A percentile compares a stretch with the other conserved stretches of the same genome.
Evolutionary conservation across 164 flowering plant genomes (phyloP).

Genomic region (Taxillus chinensis): DNA sequence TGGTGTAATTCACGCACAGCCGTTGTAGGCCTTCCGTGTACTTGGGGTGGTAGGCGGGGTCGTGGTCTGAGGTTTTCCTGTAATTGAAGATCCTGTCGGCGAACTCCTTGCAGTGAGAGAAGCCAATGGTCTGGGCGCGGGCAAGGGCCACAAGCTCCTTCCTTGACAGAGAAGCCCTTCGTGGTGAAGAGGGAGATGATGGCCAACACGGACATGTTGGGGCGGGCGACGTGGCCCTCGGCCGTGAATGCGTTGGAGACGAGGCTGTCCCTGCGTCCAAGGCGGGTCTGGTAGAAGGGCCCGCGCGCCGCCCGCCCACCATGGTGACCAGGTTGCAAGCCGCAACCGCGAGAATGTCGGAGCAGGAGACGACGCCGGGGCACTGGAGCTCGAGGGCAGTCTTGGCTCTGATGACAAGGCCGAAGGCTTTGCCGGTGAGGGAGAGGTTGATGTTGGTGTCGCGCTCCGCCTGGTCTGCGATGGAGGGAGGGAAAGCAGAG

Average conservation of each 20-base stretch:
- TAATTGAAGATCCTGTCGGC: constrained; percentile 29
- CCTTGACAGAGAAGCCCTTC: constrained; percentile 31
- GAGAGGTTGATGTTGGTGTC: constrained; percentile 66
- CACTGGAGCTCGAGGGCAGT: constrained; percentile 67
- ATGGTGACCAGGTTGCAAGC: constrained; percentile 51
- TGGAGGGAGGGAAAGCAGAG: constrained; percentile 47
- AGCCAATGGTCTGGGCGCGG: constrained; percentile 74
- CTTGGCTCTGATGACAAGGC: constrained; percentile 53
- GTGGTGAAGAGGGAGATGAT: constrained; percentile 28
- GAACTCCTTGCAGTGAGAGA: constrained; percentile 72
- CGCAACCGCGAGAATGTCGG: constrained; percentile 72
- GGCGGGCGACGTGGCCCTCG: constrained; percentile 33
- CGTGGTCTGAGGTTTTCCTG: constrained; percentile 18
- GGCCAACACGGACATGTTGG: constrained; percentile 30
- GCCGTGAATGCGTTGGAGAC: constrained; percentile 32
- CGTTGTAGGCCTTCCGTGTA: constrained; percentile 30
- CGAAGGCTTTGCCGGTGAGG: constrained; percentile 84
- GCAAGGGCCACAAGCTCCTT: constrained; percentile 59
- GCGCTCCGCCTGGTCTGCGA: constrained; percentile 51
- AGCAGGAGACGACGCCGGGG: constrained; percentile 68
- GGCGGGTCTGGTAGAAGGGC: constrained; percentile 39
- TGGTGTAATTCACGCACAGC: constrained; percentile 36
- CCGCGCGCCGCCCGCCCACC: constrained; percentile 90
- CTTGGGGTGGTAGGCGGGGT: constrained; percentile 38
- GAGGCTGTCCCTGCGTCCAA: constrained; percentile 49